Evolutionary conservation across 805 yeast species (phyloP), one percentile per base, ranked within the genome.

Genomic region (Metschnikowia matae): DNA sequence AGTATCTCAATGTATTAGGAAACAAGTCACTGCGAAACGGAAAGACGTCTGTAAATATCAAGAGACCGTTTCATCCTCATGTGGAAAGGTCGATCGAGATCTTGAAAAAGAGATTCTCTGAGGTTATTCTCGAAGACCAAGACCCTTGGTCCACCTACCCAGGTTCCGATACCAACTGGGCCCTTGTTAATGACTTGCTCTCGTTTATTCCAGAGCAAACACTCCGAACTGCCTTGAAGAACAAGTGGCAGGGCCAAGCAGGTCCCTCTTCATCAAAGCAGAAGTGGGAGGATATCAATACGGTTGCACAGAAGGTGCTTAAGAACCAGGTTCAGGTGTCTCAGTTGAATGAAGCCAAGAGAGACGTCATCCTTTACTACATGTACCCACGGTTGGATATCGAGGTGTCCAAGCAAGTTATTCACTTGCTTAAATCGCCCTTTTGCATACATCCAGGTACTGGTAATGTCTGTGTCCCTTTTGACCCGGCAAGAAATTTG

Each of bases 371-470:
- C 20, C 68, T 94, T 36, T 84, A 82, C 54, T 85, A 87, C 53
- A 69, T 89, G 73, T 92, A 92, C 67, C 99, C 99, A 40, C 79
- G 96, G 61, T 75, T 94, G 54, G 99, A 94, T 79, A 83, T 87
- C 44, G 96, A 91, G 67, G 99, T 94, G 34, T 87, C 98, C 6
- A 80, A 85, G 57, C 94, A 87, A 65, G 76, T 91, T 62, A 89
- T 84, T 69, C 99, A 94, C 73, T 83, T 94, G 69, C 78, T 94
- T 60, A 94, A 94, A 65, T 87, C 97, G 1, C 99, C 99, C 15
- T 94, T 94, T 66, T 92, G 98, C 72, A 84, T 94, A 40, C 99
- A 94, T 66, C 99, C 99, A 1, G 84, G 89, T 2, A 94, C 99
- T 0, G 97, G 97, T 6, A 86, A 88, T 60, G 87, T 94, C 3